A percentile compares a stretch with the other conserved stretches of the same genome.
These are phyloP conservation scores for Phytophthora hibernalis DNA, from an alignment of 352 stramenopile species.

Conservation along the genomic window DNA sequence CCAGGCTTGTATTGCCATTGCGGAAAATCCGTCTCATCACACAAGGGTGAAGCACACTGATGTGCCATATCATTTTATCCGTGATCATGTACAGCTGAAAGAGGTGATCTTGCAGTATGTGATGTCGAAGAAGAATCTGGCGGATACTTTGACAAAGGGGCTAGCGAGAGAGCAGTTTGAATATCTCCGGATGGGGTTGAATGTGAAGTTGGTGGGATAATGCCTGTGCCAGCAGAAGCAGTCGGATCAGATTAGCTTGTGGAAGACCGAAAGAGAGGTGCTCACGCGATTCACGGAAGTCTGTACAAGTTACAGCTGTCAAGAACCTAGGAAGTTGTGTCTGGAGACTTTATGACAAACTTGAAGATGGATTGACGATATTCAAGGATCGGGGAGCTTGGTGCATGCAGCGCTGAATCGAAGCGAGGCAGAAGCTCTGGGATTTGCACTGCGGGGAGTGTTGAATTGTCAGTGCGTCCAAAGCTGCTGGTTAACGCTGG, in stretches of 20 bases:
- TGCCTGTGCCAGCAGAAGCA: constrained; percentile 2
- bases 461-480: too few relatives aligned
- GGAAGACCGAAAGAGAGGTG: neutral
- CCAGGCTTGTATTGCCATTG: constrained; percentile 27
- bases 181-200: constrained; percentile 3
- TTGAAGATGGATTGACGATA: too few relatives aligned
- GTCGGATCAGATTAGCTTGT: neutral
- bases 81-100: constrained; percentile 17
- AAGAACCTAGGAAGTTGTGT: too few relatives aligned
- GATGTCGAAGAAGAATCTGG: too few relatives aligned
- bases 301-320: too few relatives aligned
- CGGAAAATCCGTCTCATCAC: constrained; percentile 20
- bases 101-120: too few relatives aligned
- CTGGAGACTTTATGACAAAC: too few relatives aligned
- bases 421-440: constrained; percentile 3
- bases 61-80: constrained; percentile 27
- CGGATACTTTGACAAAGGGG: too few relatives aligned
- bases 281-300: constrained; percentile 8
- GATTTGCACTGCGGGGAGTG: too few relatives aligned
- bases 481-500: too few relatives aligned
- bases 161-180: too few relatives aligned
- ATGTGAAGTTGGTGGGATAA: constrained; percentile 12
- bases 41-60: constrained; percentile 23
- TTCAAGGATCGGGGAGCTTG: constrained; percentile 5
- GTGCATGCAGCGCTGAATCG: neutral